phyloP scores from a whole-genome alignment of 1,284 basidiomycete genomes.

The Trichosporon sp. region DNA sequence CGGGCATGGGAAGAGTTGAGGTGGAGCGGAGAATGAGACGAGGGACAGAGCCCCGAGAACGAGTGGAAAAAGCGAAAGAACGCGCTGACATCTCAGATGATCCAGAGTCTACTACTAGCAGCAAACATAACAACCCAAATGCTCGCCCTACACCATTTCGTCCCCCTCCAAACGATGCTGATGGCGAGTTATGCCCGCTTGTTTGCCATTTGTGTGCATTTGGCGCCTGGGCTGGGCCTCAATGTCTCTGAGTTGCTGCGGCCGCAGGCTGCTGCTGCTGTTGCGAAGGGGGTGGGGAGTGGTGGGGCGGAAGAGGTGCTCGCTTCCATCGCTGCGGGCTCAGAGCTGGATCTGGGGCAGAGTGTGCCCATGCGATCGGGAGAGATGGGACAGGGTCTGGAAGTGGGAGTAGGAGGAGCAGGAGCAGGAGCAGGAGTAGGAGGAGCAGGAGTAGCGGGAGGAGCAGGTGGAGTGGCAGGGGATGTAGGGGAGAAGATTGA shows the following conservation, averaged over 20 bases:
- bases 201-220: slow-evolving; percentile 19
- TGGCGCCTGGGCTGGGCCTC: slow-evolving; percentile 2
- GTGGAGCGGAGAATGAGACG: no score
- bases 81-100: slow-evolving; percentile 16
- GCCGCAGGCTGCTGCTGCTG: no score
- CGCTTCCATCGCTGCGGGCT: no score
- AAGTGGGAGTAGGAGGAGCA: background rate
- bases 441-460: background rate
- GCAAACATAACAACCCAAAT: slow-evolving; percentile 7
- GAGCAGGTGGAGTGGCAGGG: background rate
- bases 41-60: no score
- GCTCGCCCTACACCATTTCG: slow-evolving; percentile 29
- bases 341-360: no score
- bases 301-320: background rate
- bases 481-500: background rate
- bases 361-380: no score
- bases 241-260: background rate
- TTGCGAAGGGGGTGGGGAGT: background rate
- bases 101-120: slow-evolving; percentile 15
- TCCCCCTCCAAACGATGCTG: slow-evolving; percentile 36
- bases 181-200: slow-evolving; percentile 33
- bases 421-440: background rate
- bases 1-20: no score
- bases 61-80: no score
- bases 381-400: no score